Evolutionary conservation across 2,329 filamentous ascomycete genomes (phyloP), one percentile per base, ranked within the genome.

Genomic region (Penicillium sp.): DNA sequence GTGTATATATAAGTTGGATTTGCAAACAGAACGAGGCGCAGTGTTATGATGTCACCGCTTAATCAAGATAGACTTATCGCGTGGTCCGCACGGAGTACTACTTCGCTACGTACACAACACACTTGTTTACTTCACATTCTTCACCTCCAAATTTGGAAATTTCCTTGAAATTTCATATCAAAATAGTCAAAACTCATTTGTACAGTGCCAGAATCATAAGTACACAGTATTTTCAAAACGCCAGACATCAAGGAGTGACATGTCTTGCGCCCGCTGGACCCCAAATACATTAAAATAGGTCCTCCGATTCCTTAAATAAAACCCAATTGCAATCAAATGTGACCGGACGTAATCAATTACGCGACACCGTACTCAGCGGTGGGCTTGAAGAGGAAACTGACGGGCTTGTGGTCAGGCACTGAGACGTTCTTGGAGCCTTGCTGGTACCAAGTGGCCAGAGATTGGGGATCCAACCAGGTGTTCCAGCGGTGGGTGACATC

Each of bases 401-500:
- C 16, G 2, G 52, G 52, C 5, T 43, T 38, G 16, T 31, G 36
- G 21, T 55, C 43, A 16, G 36, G 38, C 14, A 53, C 49, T 11
- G 54, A 39, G 13, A 53, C 49, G 48, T 56, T 53, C 54, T 44
- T 53, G 44, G 31, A 24, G 40, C 49, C 54, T 2, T 43, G 22
- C 27, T 52, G 44, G 32, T 14, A 52, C 43, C 44, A 62, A 21
- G 55, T 59, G 34, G 59, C 52, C 16, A 54, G 47, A 7, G 39
- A 36, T 4, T 49, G 29, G 5, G 40, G 57, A 21, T 58, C 52
- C 4, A 56, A 52, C 40, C 49, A 14, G 22, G 55, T 53, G 21
- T 47, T 47, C 70, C 70, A 72, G 5, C 51, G 48, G 38, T 71
- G 69, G 49, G 63, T 48, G 10, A 67, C 68, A 40, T 60, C 46